Base-by-base conservation (phyloP, 176 grass and related monocot species). In the Themeda triandra region DNA sequence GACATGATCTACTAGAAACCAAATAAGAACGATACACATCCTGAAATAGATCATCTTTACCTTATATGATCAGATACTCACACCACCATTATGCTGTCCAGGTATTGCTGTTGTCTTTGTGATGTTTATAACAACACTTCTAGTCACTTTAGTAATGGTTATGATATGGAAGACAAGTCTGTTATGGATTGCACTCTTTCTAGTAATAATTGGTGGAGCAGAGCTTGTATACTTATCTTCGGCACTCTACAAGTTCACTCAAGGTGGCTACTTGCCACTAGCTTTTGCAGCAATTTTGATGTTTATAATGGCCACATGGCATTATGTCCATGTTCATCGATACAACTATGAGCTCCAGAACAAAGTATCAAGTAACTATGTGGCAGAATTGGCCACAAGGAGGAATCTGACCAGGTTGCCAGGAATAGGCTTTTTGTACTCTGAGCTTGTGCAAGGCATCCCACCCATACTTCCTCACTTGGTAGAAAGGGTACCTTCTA, bases 21-120 rank as follows among this genome's bases (percentile, higher is more conserved):
- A 31, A 67, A 41, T 33, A 87, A 67, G 6, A 67, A 30, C 10
- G 42, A 13, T 81, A 13, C 25, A 27, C 13, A 35, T 69, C 29
- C 35, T 6, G 36, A 82, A 65, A 78, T 69, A 13, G 53, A 63
- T 45, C 13, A 1, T 62, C 0, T 31, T 83, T 73, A 30, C 4
- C 41, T 73, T 82, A 73, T 84, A 80, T 68, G 19, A 66, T 86
- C 39, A 44, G 25, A 69, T 41, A 46, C 24, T 83, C 46, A 86
- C 42, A 40, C n/a, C 21, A 67, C 79, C 15, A 46, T 15, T 13
- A 62, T 83, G 68, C 59, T 59, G 28, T 84, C 80, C 79, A 95
- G 93, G 93, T 63, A 92, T 95, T 66, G 93, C 79, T n/a, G 93
- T 95, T 25, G 88, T 92, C 27, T 90, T 88, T 75, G 93, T 92